Evolutionary conservation across 202 grass and related monocot species (phyloP), one percentile per base, ranked within the genome.

Genomic region (Thinopyrum obtusiflorum): DNA sequence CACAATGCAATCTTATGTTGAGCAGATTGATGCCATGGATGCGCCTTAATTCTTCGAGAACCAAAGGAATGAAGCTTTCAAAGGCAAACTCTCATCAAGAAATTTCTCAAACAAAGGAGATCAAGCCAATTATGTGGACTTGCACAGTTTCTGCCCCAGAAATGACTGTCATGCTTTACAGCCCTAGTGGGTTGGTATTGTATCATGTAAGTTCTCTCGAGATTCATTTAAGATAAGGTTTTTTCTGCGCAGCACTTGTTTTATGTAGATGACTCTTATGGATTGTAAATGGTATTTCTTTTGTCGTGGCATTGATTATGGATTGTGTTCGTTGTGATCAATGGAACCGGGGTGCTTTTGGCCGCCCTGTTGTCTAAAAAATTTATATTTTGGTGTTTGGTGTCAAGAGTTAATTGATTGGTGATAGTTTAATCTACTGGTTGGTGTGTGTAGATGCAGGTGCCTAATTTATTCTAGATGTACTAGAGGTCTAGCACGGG

Each of bases 191-290:
- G 73, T 84, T 69, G 57, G 86, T 86, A 36, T 86, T 94, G 29
- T 99, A 94, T 84, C 97, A 99, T 92, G 97, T 99, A 90, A 99
- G 97, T 92, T 96, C 40, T 86, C 80, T 86, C 61, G 42, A 62
- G 62, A 68, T 78, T 82, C 61, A 83, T 47, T 76, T 71, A 64
- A 33, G 31, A 24, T 93, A 68, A 33, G 47, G 11, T 47, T 26
- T 79, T 23, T 80, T 76, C 71, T 79, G 33, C 61, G 55, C 68
- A 80, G 25, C 15, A 69, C 7, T 69, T 63, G 2, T 80, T n/a
- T 31, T 72, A 57, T 55, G 31, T 33, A 63, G 12, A 81, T 87
- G 62, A 14, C 29, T 62, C 61, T 39, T 77, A 46, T 80, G 65
- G 20, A 59, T 77, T 72, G 53, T 63, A 68, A 76, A 76, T 28